A percentile compares a stretch with the other conserved stretches of the same genome.
Evolutionary conservation across 768 basidiomycete genomes (phyloP).

Genomic region (Udeniomyces megalosporus): DNA sequence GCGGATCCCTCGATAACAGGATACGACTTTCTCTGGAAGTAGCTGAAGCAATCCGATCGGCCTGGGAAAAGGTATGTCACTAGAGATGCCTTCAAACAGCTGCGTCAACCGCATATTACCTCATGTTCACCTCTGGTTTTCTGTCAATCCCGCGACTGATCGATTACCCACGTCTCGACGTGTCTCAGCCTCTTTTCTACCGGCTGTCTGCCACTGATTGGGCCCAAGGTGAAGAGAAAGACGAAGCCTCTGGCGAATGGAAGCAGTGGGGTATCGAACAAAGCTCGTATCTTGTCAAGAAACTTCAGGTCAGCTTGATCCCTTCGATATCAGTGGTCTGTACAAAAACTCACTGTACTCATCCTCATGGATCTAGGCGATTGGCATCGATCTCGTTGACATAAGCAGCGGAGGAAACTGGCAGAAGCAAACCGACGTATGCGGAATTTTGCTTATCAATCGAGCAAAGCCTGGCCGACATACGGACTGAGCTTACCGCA

Average conservation of each 20-base stretch:
- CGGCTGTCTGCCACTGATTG: conserved; percentile 54
- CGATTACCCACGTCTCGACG: too few relatives aligned
- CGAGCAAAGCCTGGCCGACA: not conserved
- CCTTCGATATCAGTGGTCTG: not conserved
- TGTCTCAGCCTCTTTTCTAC: conserved; percentile 49
- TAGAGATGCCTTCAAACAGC: too few relatives aligned
- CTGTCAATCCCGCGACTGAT: too few relatives aligned
- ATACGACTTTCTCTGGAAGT: conserved; percentile 50
- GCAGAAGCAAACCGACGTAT: conserved; percentile 40
- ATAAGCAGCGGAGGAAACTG: conserved; percentile 53
- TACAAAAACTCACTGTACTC: not conserved
- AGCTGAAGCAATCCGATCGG: conserved; percentile 38
- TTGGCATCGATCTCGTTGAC: conserved; percentile 65
- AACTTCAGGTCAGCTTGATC: conserved; percentile 32
- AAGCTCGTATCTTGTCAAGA: conserved; percentile 42
- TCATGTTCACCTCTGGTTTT: too few relatives aligned
- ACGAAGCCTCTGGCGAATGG: conserved; percentile 41
- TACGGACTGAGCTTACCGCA: not conserved
- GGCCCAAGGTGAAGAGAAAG: conserved; percentile 44
- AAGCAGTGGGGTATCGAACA: conserved; percentile 65
- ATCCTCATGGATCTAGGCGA: conserved; percentile 22
- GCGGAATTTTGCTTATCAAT: conserved; percentile 18
- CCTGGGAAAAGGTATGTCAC: conserved; percentile 37
- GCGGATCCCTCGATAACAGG: conserved; percentile 58
- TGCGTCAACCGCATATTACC: too few relatives aligned